These are phyloP conservation scores for Meyerozyma sp. DNA, from an alignment of 1,139 yeast genomes.

Conservation along the genomic window DNA sequence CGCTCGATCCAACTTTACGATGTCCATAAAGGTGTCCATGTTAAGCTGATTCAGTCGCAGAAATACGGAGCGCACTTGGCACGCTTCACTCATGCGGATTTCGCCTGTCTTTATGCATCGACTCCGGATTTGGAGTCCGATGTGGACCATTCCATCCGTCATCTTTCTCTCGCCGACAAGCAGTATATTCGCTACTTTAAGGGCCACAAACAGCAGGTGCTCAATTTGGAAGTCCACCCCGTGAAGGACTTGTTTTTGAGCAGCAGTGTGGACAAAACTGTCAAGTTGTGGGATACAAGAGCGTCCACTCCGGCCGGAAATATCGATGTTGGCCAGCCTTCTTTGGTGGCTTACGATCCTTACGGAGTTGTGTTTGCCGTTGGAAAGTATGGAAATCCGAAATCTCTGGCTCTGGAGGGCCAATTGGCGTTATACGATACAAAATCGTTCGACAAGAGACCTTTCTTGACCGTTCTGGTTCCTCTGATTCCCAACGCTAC, in stretches of 20 bases:
- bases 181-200: constrained; percentile 77
- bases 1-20: constrained; percentile 84
- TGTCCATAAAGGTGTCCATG: constrained; percentile 60
- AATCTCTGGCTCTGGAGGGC: constrained; percentile 19
- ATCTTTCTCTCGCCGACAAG: constrained; percentile 72
- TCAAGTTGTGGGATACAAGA: constrained; percentile 82
- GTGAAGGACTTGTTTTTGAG: constrained; percentile 62
- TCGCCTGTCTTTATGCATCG: constrained; percentile 77
- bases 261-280: constrained; percentile 71
- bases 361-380: constrained; percentile 77
- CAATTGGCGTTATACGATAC: constrained; percentile 58
- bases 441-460: constrained; percentile 48
- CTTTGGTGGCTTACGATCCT: constrained; percentile 69
- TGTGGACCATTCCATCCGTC: constrained; percentile 67
- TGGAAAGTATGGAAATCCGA: constrained; percentile 34
- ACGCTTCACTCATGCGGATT: constrained; percentile 70
- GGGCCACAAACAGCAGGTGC: constrained; percentile 79
- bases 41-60: constrained; percentile 69
- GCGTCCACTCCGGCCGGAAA: constrained; percentile 59
- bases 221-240: constrained; percentile 70
- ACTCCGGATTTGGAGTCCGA: constrained; percentile 41
- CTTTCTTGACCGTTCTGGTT: constrained; percentile 43
- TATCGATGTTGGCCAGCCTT: constrained; percentile 52
- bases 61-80: constrained; percentile 92
- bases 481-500: constrained; percentile 19